Evolutionary conservation across 1,139 yeast species (phyloP).

Genomic region (Ashbya aceris): DNA sequence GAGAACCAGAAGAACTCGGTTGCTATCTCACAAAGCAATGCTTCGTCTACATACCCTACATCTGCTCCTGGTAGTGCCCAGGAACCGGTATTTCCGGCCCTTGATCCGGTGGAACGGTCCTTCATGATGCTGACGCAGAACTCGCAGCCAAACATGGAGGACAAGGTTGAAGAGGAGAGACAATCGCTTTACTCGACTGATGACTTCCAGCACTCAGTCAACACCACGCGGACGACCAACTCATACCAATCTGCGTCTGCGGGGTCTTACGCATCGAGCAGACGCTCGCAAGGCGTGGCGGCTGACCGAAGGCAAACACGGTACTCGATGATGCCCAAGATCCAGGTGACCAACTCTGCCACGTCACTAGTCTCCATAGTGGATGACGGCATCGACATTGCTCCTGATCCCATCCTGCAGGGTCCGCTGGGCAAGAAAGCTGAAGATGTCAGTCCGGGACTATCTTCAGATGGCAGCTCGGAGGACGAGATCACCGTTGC

Average conservation of each 20-base stretch:
- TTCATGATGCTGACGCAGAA: conserved; percentile 26
- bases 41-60: conserved; percentile 4
- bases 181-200: neutral
- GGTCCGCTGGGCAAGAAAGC: neutral
- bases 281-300: too few species aligned
- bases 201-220: neutral
- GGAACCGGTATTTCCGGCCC: neutral
- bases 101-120: conserved; percentile 26
- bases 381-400: neutral
- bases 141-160: conserved; percentile 1
- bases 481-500: neutral
- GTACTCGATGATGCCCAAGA: neutral
- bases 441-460: too few species aligned
- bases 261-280: too few species aligned
- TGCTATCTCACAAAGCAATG: neutral
- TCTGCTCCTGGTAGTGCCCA: conserved; percentile 1
- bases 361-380: neutral
- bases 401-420: neutral
- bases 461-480: too few species aligned
- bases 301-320: too few species aligned
- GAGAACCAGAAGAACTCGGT: conserved; percentile 2
- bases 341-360: neutral
- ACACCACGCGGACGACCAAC: too few species aligned
- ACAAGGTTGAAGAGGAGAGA: neutral
- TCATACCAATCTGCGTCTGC: too few species aligned